Evolutionary conservation across 2,329 filamentous ascomycete genomes (phyloP).

Genomic region (Conoideocrella luteorostrata): DNA sequence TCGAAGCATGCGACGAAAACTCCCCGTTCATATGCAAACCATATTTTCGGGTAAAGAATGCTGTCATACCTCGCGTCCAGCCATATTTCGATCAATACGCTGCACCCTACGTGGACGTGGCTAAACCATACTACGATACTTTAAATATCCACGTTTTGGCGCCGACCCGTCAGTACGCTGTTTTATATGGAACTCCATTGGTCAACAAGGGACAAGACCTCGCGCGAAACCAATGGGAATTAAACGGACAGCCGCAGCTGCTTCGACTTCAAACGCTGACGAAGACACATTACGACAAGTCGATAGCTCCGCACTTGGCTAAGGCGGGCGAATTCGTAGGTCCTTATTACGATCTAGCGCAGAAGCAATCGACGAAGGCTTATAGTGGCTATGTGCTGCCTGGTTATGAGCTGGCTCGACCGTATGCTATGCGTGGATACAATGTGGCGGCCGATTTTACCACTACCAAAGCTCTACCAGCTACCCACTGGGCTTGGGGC

Average conservation of each 20-base stretch:
- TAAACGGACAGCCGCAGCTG: slow-evolving; percentile 69
- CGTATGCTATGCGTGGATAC: slow-evolving; percentile 68
- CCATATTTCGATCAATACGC: slow-evolving; percentile 85
- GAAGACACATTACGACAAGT: slow-evolving; percentile 60
- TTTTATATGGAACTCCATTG: slow-evolving; percentile 69
- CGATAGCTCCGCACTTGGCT: slow-evolving; percentile 67
- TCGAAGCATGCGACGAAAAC: slow-evolving; percentile 59
- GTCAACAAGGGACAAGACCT: slow-evolving; percentile 62
- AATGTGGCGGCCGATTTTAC: slow-evolving; percentile 59
- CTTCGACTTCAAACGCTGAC: slow-evolving; percentile 55
- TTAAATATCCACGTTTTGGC: slow-evolving; percentile 59
- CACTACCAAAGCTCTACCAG: slow-evolving; percentile 64
- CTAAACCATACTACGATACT: slow-evolving; percentile 66
- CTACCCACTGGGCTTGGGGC: slow-evolving; percentile 63
- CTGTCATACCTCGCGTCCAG: slow-evolving; percentile 65
- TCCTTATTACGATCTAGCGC: slow-evolving; percentile 68
- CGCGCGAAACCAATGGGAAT: slow-evolving; percentile 68
- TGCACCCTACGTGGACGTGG: slow-evolving; percentile 71
- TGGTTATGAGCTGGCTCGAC: slow-evolving; percentile 65
- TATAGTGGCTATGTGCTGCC: slow-evolving; percentile 71
- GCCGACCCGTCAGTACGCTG: slow-evolving; percentile 61
- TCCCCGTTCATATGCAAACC: slow-evolving; percentile 77
- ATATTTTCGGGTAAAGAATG: slow-evolving; percentile 62
- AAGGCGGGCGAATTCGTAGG: slow-evolving; percentile 49
- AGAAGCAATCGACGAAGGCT: slow-evolving; percentile 56